Conservation (phyloP, 163 green algal species). For the Smithsoniella earleae region DNA sequence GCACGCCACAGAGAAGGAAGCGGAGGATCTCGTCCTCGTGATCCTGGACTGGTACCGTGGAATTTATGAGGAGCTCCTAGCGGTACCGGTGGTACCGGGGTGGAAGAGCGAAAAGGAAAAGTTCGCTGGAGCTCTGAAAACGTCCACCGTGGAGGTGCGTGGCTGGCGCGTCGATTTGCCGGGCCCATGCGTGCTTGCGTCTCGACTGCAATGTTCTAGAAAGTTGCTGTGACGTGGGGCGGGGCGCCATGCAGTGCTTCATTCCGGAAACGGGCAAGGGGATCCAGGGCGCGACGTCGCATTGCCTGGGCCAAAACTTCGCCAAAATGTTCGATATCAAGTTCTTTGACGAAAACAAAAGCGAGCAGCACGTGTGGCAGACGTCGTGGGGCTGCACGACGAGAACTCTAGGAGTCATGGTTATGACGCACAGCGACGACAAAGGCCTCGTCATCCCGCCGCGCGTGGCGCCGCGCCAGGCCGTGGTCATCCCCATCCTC, state of each 20-base stretch:
- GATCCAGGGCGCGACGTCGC: conserved; percentile 85
- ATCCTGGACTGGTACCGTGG: conserved; percentile 86
- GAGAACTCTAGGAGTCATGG: conserved; percentile 90
- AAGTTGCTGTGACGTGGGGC: too few species aligned
- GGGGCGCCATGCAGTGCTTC: conserved; percentile 61
- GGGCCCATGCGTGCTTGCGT: too few species aligned
- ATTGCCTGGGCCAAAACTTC: conserved; percentile 99
- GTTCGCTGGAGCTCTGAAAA: conserved; percentile 94
- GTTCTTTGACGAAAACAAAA: conserved; percentile 48
- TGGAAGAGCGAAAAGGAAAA: conserved; percentile 92
- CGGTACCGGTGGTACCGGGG: conserved; percentile 88
- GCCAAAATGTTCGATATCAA: conserved; percentile 91
- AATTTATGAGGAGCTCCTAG: conserved; percentile 87
- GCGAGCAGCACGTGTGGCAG: conserved; percentile 77
- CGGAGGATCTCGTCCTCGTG: conserved; percentile 70
- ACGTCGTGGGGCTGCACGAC: conserved; percentile 97
- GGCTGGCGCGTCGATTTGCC: not conserved
- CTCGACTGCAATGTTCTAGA: too few species aligned
- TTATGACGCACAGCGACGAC: conserved; percentile 97
- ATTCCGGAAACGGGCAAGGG: conserved; percentile 81
- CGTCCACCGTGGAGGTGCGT: conserved; percentile 81
- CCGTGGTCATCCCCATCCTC: conserved; percentile 88
- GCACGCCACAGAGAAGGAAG: conserved; percentile 66
- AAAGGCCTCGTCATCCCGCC: conserved; percentile 93
- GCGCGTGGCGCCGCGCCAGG: conserved; percentile 68